Evolutionary conservation across 441 rosid species (phyloP).

Genomic region (Erodium texanum): DNA sequence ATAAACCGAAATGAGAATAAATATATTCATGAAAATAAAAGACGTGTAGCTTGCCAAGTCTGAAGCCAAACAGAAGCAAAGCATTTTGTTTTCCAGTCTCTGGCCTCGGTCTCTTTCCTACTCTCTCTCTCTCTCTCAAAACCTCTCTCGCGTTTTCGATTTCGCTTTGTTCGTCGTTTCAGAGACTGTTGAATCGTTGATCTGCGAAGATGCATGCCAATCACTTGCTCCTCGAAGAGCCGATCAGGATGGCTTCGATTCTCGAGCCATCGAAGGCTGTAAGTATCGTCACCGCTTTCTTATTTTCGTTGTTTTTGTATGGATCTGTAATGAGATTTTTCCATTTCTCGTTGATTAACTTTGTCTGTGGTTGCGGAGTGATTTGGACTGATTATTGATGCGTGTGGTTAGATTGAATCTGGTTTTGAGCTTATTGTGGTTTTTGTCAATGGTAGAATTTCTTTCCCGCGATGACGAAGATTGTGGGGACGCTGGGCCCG

Average conservation of each 20-base stretch:
- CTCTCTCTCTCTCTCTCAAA: neutral
- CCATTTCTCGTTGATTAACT: neutral
- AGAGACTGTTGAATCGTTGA: neutral
- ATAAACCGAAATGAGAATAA: neutral
- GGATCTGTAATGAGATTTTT: neutral
- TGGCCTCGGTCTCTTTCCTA: neutral
- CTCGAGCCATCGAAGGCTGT: slow-evolving; percentile 86
- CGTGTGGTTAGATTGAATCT: neutral
- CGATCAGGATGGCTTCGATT: slow-evolving; percentile 94
- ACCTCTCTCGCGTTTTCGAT: neutral
- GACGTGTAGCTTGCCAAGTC: neutral
- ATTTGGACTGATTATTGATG: neutral
- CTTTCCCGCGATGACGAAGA: slow-evolving; percentile 94
- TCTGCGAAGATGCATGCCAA: slow-evolving; percentile 62
- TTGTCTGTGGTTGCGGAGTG: neutral
- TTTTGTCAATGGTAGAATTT: slow-evolving; percentile 46
- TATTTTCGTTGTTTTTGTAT: neutral
- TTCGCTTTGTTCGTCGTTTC: neutral
- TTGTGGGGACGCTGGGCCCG: slow-evolving; percentile 92
- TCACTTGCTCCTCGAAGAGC: slow-evolving; percentile 88
- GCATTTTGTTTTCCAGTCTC: neutral
- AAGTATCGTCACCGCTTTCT: slow-evolving; percentile 20
- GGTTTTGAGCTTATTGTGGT: neutral
- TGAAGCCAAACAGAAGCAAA: neutral
- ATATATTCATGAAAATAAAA: neutral